Conservation (phyloP, 768 basidiomycete species). For the Serendipita sp. region DNA sequence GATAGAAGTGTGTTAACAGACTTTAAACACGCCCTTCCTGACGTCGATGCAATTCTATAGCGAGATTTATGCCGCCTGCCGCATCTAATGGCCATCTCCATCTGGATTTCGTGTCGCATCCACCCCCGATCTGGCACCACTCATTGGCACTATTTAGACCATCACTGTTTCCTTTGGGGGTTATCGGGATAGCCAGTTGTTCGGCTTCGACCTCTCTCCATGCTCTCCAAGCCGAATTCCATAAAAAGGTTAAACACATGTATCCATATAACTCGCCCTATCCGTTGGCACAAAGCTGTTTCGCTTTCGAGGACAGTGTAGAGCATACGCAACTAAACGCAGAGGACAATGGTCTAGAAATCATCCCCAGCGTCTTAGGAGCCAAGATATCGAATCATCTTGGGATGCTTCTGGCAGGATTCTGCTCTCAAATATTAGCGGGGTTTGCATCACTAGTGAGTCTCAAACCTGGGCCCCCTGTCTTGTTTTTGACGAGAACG, state of each 20-base stretch:
- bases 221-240: constrained; percentile 47
- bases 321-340: constrained; percentile 23
- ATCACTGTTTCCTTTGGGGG: constrained; percentile 70
- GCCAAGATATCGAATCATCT: constrained; percentile 69
- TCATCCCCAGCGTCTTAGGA: constrained; percentile 73
- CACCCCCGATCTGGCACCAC: constrained; percentile 47
- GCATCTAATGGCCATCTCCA: constrained; percentile 68
- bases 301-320: constrained; percentile 63
- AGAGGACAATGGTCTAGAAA: constrained; percentile 34
- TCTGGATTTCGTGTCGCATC: constrained; percentile 60
- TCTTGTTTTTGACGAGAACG: not conserved
- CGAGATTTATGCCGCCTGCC: constrained; percentile 64
- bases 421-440: constrained; percentile 72
- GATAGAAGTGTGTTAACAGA: constrained; percentile 40
- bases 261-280: constrained; percentile 52
- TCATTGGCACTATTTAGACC: constrained; percentile 57
- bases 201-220: constrained; percentile 36
- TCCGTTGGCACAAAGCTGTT: constrained; percentile 67
- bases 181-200: constrained; percentile 72
- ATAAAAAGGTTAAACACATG: constrained; percentile 41
- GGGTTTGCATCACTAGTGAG: constrained; percentile 71
- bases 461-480: not conserved
- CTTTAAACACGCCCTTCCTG: not conserved
- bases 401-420: constrained; percentile 72
- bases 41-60: constrained; percentile 21